Conservation (phyloP, 768 basidiomycete genomes). For the Tylopilus subfusipes region DNA sequence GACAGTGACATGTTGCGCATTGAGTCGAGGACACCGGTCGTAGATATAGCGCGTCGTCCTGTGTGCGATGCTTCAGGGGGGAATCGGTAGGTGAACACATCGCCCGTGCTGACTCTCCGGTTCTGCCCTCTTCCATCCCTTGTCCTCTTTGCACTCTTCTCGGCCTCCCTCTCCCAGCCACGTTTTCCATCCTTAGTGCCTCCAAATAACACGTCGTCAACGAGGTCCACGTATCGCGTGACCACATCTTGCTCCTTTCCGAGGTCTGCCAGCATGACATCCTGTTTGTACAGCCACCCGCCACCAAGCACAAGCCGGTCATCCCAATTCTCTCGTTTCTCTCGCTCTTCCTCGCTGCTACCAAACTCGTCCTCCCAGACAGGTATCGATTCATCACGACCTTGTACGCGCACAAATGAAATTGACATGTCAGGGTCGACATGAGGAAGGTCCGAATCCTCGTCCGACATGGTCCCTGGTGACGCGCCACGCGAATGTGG, state of each 20-base stretch:
- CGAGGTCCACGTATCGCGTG: conserved; percentile 64
- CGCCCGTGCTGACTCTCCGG: conserved; percentile 29
- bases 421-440: conserved; percentile 60
- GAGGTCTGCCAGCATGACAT: conserved; percentile 52
- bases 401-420: conserved; percentile 68
- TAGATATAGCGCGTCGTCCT: conserved; percentile 52
- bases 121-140: conserved; percentile 39
- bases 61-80: conserved; percentile 18
- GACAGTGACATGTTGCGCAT: conserved; percentile 46
- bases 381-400: conserved; percentile 59
- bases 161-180: conserved; percentile 47
- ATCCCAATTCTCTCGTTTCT: conserved; percentile 75
- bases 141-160: conserved; percentile 43
- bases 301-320: conserved; percentile 75
- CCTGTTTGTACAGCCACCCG: conserved; percentile 78
- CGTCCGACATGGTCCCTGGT: conserved; percentile 41
- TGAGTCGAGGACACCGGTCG: conserved; percentile 52
- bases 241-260: conserved; percentile 56
- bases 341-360: conserved; percentile 45
- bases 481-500: conserved; percentile 43
- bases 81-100: conserved; percentile 26
- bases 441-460: conserved; percentile 28
- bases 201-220: conserved; percentile 75
- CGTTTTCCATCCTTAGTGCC: conserved; percentile 46
- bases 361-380: conserved; percentile 80